Percentiles rank a stretch among this genome's conserved stretches.
Conservation (phyloP, 75 land plant genomes). For the Isoetes taiwanensis region DNA sequence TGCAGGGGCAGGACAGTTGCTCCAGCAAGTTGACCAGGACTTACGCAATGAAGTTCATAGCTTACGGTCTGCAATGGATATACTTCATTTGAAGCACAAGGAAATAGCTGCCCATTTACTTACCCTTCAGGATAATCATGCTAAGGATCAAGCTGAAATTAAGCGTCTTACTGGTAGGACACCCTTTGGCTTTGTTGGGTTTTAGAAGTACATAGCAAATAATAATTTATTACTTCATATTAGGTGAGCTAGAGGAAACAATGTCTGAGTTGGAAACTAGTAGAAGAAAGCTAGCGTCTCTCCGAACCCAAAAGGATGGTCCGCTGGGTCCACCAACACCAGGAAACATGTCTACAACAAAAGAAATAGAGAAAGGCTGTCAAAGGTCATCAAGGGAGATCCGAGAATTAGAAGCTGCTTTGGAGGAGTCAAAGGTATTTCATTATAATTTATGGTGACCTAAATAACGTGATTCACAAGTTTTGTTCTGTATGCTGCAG, state of each 20-base stretch:
- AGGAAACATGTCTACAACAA: conserved; percentile 28
- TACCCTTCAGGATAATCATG: conserved; percentile 31
- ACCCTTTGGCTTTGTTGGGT: neutral
- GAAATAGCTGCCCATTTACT: conserved; percentile 35
- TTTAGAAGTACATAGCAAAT: neutral
- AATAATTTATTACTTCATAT: neutral
- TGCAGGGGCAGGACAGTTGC: conserved; percentile 19
- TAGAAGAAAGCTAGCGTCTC: conserved; percentile 41
- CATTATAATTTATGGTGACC: neutral
- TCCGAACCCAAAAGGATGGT: conserved; percentile 52
- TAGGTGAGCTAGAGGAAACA: conserved; percentile 64
- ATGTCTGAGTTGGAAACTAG: conserved; percentile 50
- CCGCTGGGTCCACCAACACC: conserved; percentile 34
- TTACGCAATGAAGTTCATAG: conserved; percentile 31
- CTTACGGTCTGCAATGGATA: conserved; percentile 28
- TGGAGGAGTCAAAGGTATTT: conserved; percentile 59
- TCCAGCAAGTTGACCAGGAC: conserved; percentile 28
- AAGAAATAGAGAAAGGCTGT: conserved; percentile 8
- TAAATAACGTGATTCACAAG: too few relatives aligned
- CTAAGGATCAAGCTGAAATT: conserved; percentile 54
- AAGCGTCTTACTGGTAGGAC: conserved; percentile 45
- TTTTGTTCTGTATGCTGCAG: conserved; percentile 34
- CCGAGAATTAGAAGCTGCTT: conserved; percentile 41
- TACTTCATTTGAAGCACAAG: conserved; percentile 69
- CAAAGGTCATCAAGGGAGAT: conserved; percentile 49